These are phyloP conservation scores for Cornus controversa DNA, from an alignment of 148 eudicot genomes.

Conservation along the genomic window DNA sequence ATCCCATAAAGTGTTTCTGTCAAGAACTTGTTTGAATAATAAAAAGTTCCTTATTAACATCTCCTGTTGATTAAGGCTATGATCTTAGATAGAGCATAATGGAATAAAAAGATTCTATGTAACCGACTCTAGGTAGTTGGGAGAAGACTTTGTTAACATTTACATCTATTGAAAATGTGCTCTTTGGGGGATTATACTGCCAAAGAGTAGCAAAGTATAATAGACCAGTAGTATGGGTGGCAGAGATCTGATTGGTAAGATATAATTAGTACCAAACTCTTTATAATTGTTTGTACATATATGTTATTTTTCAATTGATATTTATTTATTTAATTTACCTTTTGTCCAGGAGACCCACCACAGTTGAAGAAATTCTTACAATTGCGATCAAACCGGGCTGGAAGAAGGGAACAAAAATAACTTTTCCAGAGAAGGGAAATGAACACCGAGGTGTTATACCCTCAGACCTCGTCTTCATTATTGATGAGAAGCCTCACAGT, in stretches of 20 bases:
- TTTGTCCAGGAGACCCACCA: slow-evolving; percentile 33
- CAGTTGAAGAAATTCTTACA: slow-evolving; percentile 40
- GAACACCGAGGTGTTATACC: slow-evolving; percentile 41
- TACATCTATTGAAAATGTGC: too few relatives aligned
- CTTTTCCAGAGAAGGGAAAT: slow-evolving; percentile 52
- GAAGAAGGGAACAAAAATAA: slow-evolving; percentile 58
- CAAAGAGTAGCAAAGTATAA: background rate
- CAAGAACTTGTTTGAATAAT: too few relatives aligned
- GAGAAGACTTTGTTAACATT: too few relatives aligned
- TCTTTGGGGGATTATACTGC: background rate
- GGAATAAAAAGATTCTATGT: too few relatives aligned
- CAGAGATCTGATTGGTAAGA: too few relatives aligned
- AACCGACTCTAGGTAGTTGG: too few relatives aligned
- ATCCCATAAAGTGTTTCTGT: too few relatives aligned
- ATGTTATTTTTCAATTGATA: background rate
- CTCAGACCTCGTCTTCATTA: slow-evolving; percentile 43
- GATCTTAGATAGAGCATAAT: too few relatives aligned
- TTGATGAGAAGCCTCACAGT: slow-evolving; percentile 50
- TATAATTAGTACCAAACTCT: background rate
- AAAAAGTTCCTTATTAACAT: too few relatives aligned
- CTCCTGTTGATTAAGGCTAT: too few relatives aligned
- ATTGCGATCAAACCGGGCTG: slow-evolving; percentile 54
- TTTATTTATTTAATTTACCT: background rate
- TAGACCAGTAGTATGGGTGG: too few relatives aligned
- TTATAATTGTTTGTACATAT: background rate